phyloP scores from a whole-genome alignment of 257 asterid species.

The Nicotiana undulata region DNA sequence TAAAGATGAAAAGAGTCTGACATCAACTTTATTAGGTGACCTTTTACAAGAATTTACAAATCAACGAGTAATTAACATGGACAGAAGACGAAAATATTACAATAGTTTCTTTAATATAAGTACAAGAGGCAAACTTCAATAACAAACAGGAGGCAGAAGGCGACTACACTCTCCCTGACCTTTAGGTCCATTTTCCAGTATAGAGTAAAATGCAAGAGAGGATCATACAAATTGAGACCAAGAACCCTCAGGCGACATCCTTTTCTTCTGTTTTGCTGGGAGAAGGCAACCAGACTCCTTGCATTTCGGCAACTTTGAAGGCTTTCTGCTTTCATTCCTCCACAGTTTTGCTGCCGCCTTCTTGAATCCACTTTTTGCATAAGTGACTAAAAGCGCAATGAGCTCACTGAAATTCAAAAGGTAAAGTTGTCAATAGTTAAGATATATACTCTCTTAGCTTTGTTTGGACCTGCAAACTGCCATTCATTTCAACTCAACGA shows the following conservation, averaged over 20 bases:
- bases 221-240: conserved; percentile 39
- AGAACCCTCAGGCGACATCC: conserved; percentile 36
- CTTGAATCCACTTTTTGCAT: conserved; percentile 56
- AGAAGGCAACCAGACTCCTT: conserved; percentile 70
- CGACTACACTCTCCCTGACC: neutral
- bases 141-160: neutral
- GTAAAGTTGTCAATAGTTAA: neutral
- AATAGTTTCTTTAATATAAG: neutral
- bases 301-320: conserved; percentile 50
- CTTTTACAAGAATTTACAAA: neutral
- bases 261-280: conserved; percentile 59
- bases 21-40: neutral
- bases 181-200: neutral
- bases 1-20: neutral
- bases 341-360: conserved; percentile 59
- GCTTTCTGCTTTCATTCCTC: conserved; percentile 59
- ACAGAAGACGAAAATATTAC: neutral
- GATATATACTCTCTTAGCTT: no score
- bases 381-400: conserved; percentile 41
- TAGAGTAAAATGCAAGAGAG: neutral
- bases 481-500: neutral
- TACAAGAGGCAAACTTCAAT: neutral
- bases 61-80: neutral
- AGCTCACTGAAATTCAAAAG: conserved; percentile 56
- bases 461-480: neutral